Evolutionary conservation across 768 basidiomycete species (phyloP), one percentile per base, ranked within the genome.

Genomic region (Multifurca ochricompacta): DNA sequence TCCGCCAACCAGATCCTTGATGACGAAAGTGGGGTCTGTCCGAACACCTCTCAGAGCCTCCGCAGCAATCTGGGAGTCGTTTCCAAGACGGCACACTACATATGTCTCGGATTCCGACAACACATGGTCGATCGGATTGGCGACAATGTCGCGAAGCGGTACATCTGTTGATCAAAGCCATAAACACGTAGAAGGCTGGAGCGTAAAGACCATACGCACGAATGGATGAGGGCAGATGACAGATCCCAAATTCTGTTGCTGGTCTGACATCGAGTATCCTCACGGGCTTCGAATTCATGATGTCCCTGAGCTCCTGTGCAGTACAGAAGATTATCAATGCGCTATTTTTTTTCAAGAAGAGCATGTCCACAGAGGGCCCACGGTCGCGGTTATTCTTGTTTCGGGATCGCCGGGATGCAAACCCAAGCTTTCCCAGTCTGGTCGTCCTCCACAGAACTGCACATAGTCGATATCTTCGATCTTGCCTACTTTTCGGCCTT

Each of bases 21-120:
- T 71, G 32, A 71, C 62, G 5, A 65, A 56, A 40, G 50, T 13
- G 16, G 50, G n/a, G 3, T 48, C 67, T 19, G 57, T 62, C 44
- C 64, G 62, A 7, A 69, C 71, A 16, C 63, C 64, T 52, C 77
- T 68, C 18, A 91, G 63, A 5, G 82, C 81, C 32, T 81, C 74
- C 0, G 82, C 92, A 28, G 93, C 95, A 18, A 90, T 77, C 66
- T 91, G 89, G 1, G 91, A 95, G 67, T 97, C 95, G 64, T 97
- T 98, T 4, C 95, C 94, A 19, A 91, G 73, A 28, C 91, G 78
- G 68, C 94, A 98, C 25, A 96, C 68, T 16, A 96, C 71, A 56
- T 82, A 82, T 6, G 72, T 71, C 3, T 48, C 55, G 3, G 47
- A 31, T 11, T 25, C 36, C 14, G 32, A 1, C 8, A 45, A 35